A percentile compares a stretch with the other conserved stretches of the same genome.
phyloP scores from a whole-genome alignment of 106 monocot species.

The Acanthochlamys bracteata region DNA sequence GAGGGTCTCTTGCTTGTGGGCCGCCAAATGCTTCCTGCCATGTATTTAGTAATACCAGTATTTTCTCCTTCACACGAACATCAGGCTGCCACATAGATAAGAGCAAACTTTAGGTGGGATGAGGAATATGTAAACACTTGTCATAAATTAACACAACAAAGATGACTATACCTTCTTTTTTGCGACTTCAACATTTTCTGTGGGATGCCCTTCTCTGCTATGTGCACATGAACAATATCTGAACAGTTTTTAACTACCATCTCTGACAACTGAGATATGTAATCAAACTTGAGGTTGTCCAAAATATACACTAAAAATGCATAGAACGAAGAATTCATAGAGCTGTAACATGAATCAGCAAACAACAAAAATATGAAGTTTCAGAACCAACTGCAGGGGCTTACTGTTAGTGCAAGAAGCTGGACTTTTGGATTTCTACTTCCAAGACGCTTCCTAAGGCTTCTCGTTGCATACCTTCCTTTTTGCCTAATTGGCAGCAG shows the following conservation, averaged over 20 bases:
- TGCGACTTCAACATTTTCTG: conserved; percentile 36
- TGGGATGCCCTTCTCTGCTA: conserved; percentile 28
- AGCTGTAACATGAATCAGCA: not conserved
- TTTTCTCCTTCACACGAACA: conserved; percentile 68
- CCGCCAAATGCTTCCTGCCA: conserved; percentile 73
- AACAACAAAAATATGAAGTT: not conserved
- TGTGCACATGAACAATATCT: conserved; percentile 35
- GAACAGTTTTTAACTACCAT: conserved; percentile 29
- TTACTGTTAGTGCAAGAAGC: conserved; percentile 27
- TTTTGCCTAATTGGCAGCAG: conserved; percentile 13
- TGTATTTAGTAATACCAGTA: conserved; percentile 37
- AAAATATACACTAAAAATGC: not conserved
- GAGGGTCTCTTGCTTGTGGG: conserved; percentile 37
- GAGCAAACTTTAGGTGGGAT: not conserved
- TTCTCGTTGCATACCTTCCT: conserved; percentile 23
- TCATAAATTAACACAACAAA: not conserved
- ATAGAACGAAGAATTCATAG: not conserved
- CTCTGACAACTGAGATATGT: conserved; percentile 26
- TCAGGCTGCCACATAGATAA: conserved; percentile 31
- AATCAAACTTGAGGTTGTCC: conserved; percentile 6
- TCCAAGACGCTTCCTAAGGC: conserved; percentile 18
- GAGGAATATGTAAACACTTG: not conserved
- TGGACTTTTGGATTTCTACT: conserved; percentile 29
- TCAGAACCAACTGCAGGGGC: not conserved
- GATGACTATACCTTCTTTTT: conserved; percentile 31